Base-by-base conservation (phyloP, 805 yeast species). In the Blastobotrys peoriensis region DNA sequence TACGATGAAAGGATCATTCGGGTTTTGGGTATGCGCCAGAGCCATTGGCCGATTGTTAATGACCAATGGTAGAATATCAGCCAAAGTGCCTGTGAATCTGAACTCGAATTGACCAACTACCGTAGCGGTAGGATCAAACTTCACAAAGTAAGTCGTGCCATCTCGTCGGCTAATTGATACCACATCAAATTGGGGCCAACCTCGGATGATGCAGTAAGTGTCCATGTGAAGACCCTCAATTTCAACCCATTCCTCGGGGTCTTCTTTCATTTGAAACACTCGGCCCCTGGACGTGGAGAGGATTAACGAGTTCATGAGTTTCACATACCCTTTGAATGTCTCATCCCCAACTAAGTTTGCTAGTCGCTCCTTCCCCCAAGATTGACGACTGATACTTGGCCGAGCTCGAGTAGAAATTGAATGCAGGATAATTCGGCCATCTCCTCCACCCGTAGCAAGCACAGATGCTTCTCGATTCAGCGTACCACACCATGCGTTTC, bases 381-480 rank as follows among this genome's bases (percentile, higher is more conserved):
- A 18, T 18, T 20, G n/a, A 8, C 44, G 22, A 20, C 30, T n/a
- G 8, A 15, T 13, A 10, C 41, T 36, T 5, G 43, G 40, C 13
- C 17, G 3, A 5, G 36, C 30, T 21, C 39, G 15, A 2, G 10
- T 8, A 2, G 37, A 43, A 8, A 58, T 60, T 53, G 83, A 83
- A 57, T 81, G 78, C 3, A 84, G 52, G 50, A 84, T 73, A 1
- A 89, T 63, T 53, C 84, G 76, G 0, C 97, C 97, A 64, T 93
- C 98, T 33, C 95, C 94, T 30, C 98, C 98, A 35, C 96, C 93
- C 9, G 96, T 85, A 2, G 79, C 88, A 5, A 83, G 79, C 2
- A 81, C 53, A 17, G 66, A 55, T 25, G 68, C 70, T 36, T 73
- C 70, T 0, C 78, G 70, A 52, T 79, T 85, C 2, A 83, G 75